Percentiles rank a stretch among this genome's conserved stretches.
Conservation (phyloP, 768 basidiomycete species). For the Pleurotus tuoliensis region DNA sequence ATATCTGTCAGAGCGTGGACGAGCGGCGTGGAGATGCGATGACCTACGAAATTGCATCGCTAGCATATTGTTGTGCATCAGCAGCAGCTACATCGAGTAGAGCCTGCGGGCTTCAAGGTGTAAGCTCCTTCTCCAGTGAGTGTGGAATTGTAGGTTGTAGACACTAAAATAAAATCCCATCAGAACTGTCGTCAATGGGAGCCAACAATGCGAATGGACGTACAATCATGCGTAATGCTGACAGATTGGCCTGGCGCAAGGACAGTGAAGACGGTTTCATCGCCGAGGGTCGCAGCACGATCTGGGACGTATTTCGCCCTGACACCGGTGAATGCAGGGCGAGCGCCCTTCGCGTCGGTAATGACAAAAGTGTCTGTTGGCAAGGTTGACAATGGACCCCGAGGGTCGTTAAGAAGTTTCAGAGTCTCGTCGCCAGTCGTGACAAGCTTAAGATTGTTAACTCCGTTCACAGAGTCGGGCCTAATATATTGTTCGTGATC, state of each 20-base stretch:
- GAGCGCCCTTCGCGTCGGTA: slow-evolving; percentile 25
- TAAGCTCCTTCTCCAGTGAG: slow-evolving; percentile 30
- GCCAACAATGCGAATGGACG: slow-evolving; percentile 8
- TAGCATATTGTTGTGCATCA: slow-evolving; percentile 37
- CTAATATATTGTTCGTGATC: slow-evolving; percentile 9
- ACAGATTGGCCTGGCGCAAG: slow-evolving; percentile 37
- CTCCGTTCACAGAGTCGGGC: slow-evolving; percentile 29
- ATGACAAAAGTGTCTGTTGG: slow-evolving; percentile 38
- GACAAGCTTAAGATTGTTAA: slow-evolving; percentile 36
- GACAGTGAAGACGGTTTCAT: slow-evolving; percentile 25
- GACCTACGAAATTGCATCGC: slow-evolving; percentile 28
- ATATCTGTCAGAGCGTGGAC: too few relatives aligned
- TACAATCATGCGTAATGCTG: slow-evolving; percentile 32
- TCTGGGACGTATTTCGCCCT: slow-evolving; percentile 37
- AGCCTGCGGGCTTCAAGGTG: slow-evolving; percentile 28
- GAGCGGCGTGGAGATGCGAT: background rate
- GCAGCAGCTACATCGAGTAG: slow-evolving; percentile 30
- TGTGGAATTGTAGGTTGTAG: slow-evolving; percentile 41
- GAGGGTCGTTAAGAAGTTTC: slow-evolving; percentile 41
- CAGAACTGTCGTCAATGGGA: background rate
- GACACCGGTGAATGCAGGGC: slow-evolving; percentile 35
- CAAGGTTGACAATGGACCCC: slow-evolving; percentile 30
- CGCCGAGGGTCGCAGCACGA: slow-evolving; percentile 18
- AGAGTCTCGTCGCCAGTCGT: slow-evolving; percentile 39
- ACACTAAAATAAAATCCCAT: slow-evolving; percentile 22